Conservation (phyloP, 2,329 filamentous ascomycete genomes). For the Diplodia intermedia region DNA sequence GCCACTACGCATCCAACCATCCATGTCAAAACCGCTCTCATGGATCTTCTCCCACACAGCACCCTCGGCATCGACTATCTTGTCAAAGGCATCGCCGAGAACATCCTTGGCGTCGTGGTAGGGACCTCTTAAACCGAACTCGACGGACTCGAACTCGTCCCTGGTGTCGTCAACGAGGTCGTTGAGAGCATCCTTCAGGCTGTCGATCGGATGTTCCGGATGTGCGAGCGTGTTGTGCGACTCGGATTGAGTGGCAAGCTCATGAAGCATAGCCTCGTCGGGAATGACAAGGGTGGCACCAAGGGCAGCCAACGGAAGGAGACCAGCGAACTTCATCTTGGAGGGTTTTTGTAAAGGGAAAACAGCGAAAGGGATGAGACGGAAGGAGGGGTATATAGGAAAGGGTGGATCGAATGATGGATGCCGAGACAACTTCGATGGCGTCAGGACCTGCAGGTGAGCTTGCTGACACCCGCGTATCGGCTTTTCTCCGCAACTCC, state of each 20-base stretch:
- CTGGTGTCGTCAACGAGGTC: constrained; percentile 41
- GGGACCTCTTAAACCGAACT: constrained; percentile 35
- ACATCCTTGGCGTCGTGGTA: constrained; percentile 43
- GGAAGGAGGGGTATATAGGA: constrained; percentile 25
- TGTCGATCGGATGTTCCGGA: constrained; percentile 37
- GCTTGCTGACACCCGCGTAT: constrained; percentile 25
- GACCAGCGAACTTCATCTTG: constrained; percentile 57
- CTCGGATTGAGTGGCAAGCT: constrained; percentile 49
- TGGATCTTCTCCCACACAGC: constrained; percentile 52
- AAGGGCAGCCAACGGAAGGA: constrained; percentile 59
- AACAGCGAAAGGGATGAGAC: constrained; percentile 14
- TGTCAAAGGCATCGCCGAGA: constrained; percentile 54
- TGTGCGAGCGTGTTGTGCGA: constrained; percentile 33
- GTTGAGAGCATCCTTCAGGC: constrained; percentile 47
- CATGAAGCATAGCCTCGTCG: constrained; percentile 49
- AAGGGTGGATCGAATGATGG: constrained; percentile 17
- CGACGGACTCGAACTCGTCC: constrained; percentile 34
- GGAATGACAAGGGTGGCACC: constrained; percentile 62
- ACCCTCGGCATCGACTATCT: constrained; percentile 48
- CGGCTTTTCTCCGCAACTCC: constrained; percentile 14
- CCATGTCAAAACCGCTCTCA: constrained; percentile 53
- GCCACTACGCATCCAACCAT: constrained; percentile 56
- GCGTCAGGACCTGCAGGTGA: constrained; percentile 41
- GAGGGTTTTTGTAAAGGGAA: constrained; percentile 35
- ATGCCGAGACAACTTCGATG: constrained; percentile 36